A percentile compares a stretch with the other conserved stretches of the same genome.
Conservation (phyloP, 2,329 filamentous ascomycete genomes). For the Colletotrichum tabaci region DNA sequence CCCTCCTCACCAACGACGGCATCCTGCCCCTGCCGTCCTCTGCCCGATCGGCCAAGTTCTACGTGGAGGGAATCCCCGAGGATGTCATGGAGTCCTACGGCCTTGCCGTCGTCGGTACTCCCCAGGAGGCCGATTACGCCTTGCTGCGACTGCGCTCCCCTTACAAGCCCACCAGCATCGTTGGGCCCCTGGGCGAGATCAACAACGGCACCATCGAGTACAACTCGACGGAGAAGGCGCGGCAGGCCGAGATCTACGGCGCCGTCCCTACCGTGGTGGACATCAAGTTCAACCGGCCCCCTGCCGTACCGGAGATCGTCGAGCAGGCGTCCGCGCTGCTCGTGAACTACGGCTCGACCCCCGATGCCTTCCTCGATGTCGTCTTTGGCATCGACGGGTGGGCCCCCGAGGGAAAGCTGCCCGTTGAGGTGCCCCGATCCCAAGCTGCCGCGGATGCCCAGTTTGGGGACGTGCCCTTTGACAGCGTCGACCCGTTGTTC, state of each 20-base stretch:
- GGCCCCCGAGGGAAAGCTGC: constrained; percentile 58
- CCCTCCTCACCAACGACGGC: constrained; percentile 47
- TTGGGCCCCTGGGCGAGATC: constrained; percentile 56
- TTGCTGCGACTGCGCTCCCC: constrained; percentile 58
- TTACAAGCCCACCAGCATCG: constrained; percentile 54
- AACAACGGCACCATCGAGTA: constrained; percentile 60
- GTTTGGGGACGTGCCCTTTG: constrained; percentile 48
- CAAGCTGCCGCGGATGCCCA: constrained; percentile 56
- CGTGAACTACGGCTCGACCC: constrained; percentile 57
- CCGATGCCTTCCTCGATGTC: constrained; percentile 61
- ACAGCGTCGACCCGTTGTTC: constrained; percentile 49
- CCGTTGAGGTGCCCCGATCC: constrained; percentile 63
- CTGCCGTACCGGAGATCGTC: constrained; percentile 58
- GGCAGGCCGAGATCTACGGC: constrained; percentile 52
- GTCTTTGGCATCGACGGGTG: constrained; percentile 52
- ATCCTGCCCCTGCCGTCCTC: constrained; percentile 44
- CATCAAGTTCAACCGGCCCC: constrained; percentile 58
- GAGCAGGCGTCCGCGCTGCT: constrained; percentile 56
- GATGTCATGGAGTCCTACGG: constrained; percentile 43
- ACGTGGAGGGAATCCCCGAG: constrained; percentile 36
- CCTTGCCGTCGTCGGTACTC: constrained; percentile 53
- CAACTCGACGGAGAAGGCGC: constrained; percentile 47
- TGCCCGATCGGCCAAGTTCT: constrained; percentile 43
- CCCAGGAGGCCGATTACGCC: constrained; percentile 58
- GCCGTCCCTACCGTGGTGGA: constrained; percentile 59